These are phyloP conservation scores for Colletotrichum cereale DNA, from an alignment of 2,329 filamentous ascomycete species.

Conservation along the genomic window DNA sequence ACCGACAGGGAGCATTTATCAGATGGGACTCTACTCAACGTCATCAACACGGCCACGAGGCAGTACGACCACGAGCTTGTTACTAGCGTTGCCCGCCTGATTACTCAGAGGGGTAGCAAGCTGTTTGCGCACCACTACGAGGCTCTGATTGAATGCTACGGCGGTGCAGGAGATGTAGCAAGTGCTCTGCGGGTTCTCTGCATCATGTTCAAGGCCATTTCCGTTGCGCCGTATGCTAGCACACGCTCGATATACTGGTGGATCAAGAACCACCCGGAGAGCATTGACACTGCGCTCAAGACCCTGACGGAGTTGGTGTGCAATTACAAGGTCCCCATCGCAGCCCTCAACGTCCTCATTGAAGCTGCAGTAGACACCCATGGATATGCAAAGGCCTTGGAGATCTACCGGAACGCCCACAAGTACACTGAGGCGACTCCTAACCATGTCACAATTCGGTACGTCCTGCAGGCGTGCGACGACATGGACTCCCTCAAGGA, in stretches of 20 bases:
- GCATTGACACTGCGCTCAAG: slow-evolving; percentile 65
- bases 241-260: slow-evolving; percentile 73
- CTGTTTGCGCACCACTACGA: slow-evolving; percentile 82
- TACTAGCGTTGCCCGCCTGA: slow-evolving; percentile 75
- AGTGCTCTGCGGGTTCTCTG: slow-evolving; percentile 78
- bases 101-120: slow-evolving; percentile 69
- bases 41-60: slow-evolving; percentile 79
- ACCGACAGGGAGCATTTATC: slow-evolving; percentile 70
- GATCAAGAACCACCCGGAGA: slow-evolving; percentile 61
- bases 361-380: slow-evolving; percentile 49
- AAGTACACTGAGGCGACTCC: slow-evolving; percentile 48
- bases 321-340: slow-evolving; percentile 53
- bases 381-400: slow-evolving; percentile 49
- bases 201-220: slow-evolving; percentile 77
- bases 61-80: slow-evolving; percentile 77
- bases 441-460: slow-evolving; percentile 45
- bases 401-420: slow-evolving; percentile 48
- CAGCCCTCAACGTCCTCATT: slow-evolving; percentile 50
- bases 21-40: slow-evolving; percentile 74
- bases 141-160: slow-evolving; percentile 79
- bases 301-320: slow-evolving; percentile 66
- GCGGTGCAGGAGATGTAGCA: slow-evolving; percentile 68
- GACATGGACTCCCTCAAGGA: slow-evolving; percentile 43
- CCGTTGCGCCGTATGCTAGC: slow-evolving; percentile 67
- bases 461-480: slow-evolving; percentile 48